Evolutionary conservation across 139 green algal genomes (phyloP).

Genomic region (Chlamydomonas sp.): DNA sequence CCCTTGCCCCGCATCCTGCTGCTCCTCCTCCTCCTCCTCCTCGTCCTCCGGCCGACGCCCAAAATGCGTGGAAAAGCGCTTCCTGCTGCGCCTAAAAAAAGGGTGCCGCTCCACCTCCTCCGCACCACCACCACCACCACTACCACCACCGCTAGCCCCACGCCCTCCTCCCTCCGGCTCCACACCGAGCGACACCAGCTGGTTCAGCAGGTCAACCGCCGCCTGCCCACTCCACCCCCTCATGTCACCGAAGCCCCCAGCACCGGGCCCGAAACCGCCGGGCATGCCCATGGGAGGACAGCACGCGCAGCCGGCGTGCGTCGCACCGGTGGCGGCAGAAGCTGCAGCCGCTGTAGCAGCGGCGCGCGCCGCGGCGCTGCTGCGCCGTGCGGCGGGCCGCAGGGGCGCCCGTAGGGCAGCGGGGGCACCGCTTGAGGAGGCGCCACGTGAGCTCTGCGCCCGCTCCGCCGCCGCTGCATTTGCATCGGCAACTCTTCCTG

Average conservation of each 20-base stretch:
- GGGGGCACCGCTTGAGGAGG: constrained; percentile 19
- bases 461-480: constrained; percentile 23
- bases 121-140: neutral
- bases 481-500: neutral
- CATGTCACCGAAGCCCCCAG: neutral
- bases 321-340: neutral
- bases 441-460: neutral
- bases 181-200: constrained; percentile 17
- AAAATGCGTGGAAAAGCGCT: constrained; percentile 19
- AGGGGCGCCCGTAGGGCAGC: neutral
- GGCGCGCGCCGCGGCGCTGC: neutral
- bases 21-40: constrained; percentile 6
- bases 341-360: neutral
- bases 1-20: neutral
- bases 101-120: constrained; percentile 4
- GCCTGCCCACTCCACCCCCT: constrained; percentile 20
- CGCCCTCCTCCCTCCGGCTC: neutral
- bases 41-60: constrained; percentile 1
- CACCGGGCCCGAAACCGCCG: neutral
- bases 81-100: constrained; percentile 25
- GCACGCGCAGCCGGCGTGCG: neutral
- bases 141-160: neutral
- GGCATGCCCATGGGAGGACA: neutral
- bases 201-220: constrained; percentile 16
- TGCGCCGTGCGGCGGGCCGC: neutral